Base-by-base conservation (phyloP, 2,329 filamentous ascomycete species). In the Malbranchea cinnamomea region DNA sequence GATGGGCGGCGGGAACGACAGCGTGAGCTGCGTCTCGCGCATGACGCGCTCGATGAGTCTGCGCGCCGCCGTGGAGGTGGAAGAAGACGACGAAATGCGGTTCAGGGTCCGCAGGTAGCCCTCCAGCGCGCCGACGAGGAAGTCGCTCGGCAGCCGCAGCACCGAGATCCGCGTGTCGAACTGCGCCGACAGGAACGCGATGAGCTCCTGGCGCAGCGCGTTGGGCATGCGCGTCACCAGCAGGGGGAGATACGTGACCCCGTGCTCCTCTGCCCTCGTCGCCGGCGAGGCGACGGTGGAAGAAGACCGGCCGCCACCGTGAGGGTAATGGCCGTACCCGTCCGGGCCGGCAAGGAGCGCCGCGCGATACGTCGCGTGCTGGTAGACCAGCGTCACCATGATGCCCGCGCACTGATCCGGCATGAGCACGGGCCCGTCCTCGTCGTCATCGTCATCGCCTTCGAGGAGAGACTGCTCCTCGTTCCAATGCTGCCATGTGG, bases 211-310 rank as follows among this genome's bases (percentile, higher is more conserved):
- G 4, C 65, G 57, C 7, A 68, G 46, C 1, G 57, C 46, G 19
- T 53, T 61, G 2, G 66, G 65, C 43, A 68, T 59, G 35, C 62
- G 61, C 3, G 64, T 58, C 23, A 69, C 44, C 9, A 69, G 48
- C 9, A 69, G 44, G 0, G 65, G 65, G 3, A 69, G 52, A 10
- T 55, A 47, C 2, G 63, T 67, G 28, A 62, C 63, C 2, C 49
- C 38, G 4, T 50, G 45, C 12, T 28, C 12, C n/a, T n/a, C n/a
- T n/a, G n/a, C n/a, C n/a, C n/a, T n/a, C n/a, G n/a, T n/a, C n/a
- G n/a, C n/a, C n/a, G n/a, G n/a, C n/a, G n/a, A n/a, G n/a, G n/a
- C n/a, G n/a, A n/a, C n/a, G n/a, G n/a, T n/a, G n/a, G n/a, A n/a
- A 40, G 38, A 7, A 34, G 32, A 10, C 31, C 30, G 5, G 9